Percentiles rank a stretch among this genome's conserved stretches.
Evolutionary conservation across 2,329 filamentous ascomycete species (phyloP).

Genomic region (Alternaria gansuensis): DNA sequence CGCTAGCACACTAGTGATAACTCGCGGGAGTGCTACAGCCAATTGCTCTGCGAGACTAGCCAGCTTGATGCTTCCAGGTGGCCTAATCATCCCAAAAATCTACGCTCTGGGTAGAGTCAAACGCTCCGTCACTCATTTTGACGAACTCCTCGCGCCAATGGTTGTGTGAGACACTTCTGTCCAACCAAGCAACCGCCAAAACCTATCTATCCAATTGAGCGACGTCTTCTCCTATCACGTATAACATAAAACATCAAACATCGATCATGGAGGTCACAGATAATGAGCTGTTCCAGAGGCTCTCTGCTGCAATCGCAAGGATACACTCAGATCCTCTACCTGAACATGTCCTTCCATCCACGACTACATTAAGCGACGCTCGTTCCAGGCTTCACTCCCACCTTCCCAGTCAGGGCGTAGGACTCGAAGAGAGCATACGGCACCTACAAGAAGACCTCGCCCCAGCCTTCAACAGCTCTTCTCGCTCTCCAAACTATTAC

Average conservation of each 20-base stretch:
- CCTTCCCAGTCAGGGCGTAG: slow-evolving; percentile 55
- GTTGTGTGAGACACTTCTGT: neutral
- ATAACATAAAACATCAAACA: neutral
- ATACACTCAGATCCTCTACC: slow-evolving; percentile 34
- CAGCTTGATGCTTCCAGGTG: slow-evolving; percentile 9
- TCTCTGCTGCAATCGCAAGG: slow-evolving; percentile 37
- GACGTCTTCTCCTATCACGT: neutral
- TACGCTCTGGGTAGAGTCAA: slow-evolving; percentile 6
- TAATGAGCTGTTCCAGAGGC: slow-evolving; percentile 27
- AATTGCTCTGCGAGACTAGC: neutral
- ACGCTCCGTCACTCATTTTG: slow-evolving; percentile 4
- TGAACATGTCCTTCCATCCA: slow-evolving; percentile 49
- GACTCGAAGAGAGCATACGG: slow-evolving; percentile 53
- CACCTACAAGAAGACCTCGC: slow-evolving; percentile 59
- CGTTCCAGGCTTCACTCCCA: slow-evolving; percentile 48
- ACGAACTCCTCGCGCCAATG: neutral
- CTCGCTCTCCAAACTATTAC: slow-evolving; percentile 67
- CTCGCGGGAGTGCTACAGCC: neutral
- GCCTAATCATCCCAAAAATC: neutral
- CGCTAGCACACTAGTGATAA: neutral
- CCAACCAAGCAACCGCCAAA: neutral
- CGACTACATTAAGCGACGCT: slow-evolving; percentile 40
- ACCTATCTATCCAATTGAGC: neutral
- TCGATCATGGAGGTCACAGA: slow-evolving; percentile 24
- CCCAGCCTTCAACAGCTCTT: slow-evolving; percentile 71